Evolutionary conservation across 2,329 filamentous ascomycete species (phyloP), one percentile per base, ranked within the genome.

Genomic region (Hymenoscyphus salicellus): DNA sequence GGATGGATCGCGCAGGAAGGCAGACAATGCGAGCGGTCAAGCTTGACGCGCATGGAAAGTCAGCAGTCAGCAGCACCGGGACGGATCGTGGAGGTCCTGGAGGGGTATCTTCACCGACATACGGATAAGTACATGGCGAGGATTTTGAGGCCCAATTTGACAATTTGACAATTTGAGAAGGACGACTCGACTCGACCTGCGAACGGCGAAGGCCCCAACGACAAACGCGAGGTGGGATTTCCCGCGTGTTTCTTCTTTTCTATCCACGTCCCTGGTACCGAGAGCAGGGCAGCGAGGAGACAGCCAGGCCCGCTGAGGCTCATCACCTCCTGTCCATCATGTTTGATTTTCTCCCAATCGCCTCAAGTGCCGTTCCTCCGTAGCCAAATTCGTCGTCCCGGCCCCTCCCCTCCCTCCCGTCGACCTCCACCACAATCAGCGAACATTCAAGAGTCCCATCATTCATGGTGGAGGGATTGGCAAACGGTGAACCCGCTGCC

Each of bases 351-450:
- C 46, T 52, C 46, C 46, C 46, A 52, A 52, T 52, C 46, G 23
- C 46, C 30, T 56, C 55, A 56, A 56, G 55, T 56, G 55, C 55
- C 55, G 43, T 49, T 8, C 33, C 43, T 49, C 43, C 43, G 28
- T 56, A 20, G 55, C 55, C 55, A 30, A 56, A 56, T 56, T 56
- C 26, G 30, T 52, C 46, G 10, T 14, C 20, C 46, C 46, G 46
- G 46, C 46, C 46, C 46, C 46, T 30, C 55, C 55, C 55, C n/a
- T 33, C 28, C 23, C 55, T 30, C 55, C 55, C 55, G 28, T 56
- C 55, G 55, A 56, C 28, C 17, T 56, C 55, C 55, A 56, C 55
- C 28, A 23, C 55, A 56, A 56, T n/a, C 55, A 30, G 55, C 55
- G 20, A 52, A 52, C 46, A 52, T 23, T 56, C 46, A 52, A 20